phyloP scores from a whole-genome alignment of 768 basidiomycete species.

The Dioszegia crocea region DNA sequence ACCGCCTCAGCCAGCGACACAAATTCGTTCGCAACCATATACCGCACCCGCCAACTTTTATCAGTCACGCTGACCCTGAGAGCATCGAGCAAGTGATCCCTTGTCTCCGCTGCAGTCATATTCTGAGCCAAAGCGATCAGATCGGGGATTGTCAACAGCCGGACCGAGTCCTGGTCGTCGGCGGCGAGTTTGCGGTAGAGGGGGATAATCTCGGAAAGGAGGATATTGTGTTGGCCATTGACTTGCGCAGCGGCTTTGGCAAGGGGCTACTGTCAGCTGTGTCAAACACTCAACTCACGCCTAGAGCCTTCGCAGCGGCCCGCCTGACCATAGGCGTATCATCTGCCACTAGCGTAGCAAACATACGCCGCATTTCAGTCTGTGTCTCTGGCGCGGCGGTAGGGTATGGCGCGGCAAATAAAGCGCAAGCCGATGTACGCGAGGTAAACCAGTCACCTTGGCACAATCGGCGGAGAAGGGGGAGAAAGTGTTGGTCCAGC shows the following conservation, averaged over 20 bases:
- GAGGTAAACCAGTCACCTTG: constrained; percentile 99
- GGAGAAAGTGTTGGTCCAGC: constrained; percentile 85
- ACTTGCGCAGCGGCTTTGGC: constrained; percentile 63
- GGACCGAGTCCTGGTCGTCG: constrained; percentile 97
- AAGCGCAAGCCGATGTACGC: constrained; percentile 87
- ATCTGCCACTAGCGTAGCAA: constrained; percentile 74
- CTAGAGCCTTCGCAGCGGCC: constrained; percentile 93
- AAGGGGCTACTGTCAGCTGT: constrained; percentile 58
- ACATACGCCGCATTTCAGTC: constrained; percentile 81
- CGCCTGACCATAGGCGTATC: constrained; percentile 99
- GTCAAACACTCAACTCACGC: constrained; percentile 59
- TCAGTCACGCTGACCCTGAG: constrained; percentile 83
- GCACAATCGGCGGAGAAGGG: constrained; percentile 80
- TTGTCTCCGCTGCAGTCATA: constrained; percentile 80
- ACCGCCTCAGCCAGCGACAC: constrained; percentile 86
- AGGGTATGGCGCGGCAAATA: constrained; percentile 84
- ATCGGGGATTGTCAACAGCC: constrained; percentile 89
- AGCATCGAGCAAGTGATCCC: constrained; percentile 80
- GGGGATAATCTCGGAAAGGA: constrained; percentile 80
- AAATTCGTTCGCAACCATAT: constrained; percentile 97
- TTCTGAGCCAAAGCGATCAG: constrained; percentile 86
- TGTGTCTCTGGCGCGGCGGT: constrained; percentile 51
- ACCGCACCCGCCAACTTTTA: constrained; percentile 97
- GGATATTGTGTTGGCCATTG: constrained; percentile 59
- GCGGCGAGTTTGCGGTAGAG: constrained; percentile 88